Conservation (phyloP, 257 asterid species). For the Solanum chmielewskii region DNA sequence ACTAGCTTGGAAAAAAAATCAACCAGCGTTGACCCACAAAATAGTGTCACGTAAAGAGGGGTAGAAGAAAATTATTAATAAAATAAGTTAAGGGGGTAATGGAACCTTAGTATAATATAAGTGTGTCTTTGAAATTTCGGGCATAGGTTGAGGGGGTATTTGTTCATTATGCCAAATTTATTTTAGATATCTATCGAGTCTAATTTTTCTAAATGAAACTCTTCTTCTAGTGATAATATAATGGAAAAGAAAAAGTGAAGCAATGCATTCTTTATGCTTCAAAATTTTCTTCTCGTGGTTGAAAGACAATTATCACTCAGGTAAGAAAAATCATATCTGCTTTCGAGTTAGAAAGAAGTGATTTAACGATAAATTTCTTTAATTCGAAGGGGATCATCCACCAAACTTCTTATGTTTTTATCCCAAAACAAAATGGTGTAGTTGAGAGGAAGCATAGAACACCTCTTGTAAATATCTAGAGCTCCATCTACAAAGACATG, state of each 20-base stretch:
- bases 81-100: no score
- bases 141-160: rapidly evolving
- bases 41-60: no score
- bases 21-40: no score
- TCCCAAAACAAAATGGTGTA: not conserved
- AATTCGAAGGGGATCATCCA: not conserved
- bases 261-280: not conserved
- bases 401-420: not conserved
- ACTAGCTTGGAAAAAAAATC: no score
- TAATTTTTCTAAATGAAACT: no score
- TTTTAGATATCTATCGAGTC: no score
- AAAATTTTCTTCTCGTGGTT: not conserved
- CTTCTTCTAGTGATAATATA: no score
- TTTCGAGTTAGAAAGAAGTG: not conserved
- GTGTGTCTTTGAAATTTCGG: no score
- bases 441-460: not conserved
- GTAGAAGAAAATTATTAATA: no score
- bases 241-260: not conserved
- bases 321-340: not conserved
- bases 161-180: no score
- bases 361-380: not conserved
- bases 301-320: not conserved
- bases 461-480: not conserved
- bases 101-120: no score
- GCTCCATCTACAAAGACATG: not conserved